These are phyloP conservation scores for Onygenales sp. DNA, from an alignment of 2,329 filamentous ascomycete genomes.

Conservation along the genomic window DNA sequence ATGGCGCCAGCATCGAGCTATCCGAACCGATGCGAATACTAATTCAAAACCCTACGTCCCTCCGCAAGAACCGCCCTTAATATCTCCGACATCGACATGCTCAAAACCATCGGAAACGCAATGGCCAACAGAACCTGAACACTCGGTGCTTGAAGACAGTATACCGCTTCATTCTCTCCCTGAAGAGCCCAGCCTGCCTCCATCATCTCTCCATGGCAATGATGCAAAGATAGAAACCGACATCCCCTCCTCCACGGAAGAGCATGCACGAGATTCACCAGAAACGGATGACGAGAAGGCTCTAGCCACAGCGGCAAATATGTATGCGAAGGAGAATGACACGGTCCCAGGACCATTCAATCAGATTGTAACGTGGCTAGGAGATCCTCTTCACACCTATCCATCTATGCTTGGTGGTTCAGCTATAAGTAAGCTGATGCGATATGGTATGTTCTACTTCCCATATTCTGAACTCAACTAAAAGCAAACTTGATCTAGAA, in stretches of 20 bases:
- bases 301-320: not conserved
- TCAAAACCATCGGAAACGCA: not conserved
- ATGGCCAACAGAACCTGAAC: not conserved
- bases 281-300: not conserved
- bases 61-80: not conserved
- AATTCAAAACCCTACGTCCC: not conserved
- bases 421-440: constrained; percentile 12
- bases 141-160: not conserved
- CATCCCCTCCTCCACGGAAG: not conserved
- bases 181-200: not conserved
- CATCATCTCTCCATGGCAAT: not conserved
- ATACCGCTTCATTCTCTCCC: not conserved
- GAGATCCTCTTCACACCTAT: constrained; percentile 7
- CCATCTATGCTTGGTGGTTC: constrained; percentile 11
- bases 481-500: not conserved
- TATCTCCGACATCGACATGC: not conserved
- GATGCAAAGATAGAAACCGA: not conserved
- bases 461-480: not conserved
- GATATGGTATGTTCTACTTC: constrained; percentile 9
- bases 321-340: not conserved
- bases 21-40: constrained; percentile 4
- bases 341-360: constrained; percentile 7
- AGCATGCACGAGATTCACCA: not conserved
- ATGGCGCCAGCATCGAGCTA: constrained; percentile 14
- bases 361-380: constrained; percentile 8